Conservation (phyloP, 2,329 filamentous ascomycete species). For the Pseudofabraea citricarpa region DNA sequence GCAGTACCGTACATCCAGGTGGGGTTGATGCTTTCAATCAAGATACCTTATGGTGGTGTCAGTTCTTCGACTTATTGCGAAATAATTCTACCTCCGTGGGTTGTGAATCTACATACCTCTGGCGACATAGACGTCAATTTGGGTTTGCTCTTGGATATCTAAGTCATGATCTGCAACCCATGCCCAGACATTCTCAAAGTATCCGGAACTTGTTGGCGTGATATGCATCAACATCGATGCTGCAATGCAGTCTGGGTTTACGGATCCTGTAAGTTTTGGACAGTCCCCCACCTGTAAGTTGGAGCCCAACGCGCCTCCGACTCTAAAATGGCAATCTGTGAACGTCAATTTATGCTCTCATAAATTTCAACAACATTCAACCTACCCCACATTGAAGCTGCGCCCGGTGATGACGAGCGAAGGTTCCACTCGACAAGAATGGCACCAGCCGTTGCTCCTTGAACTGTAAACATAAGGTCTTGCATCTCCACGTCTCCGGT, state of each 20-base stretch:
- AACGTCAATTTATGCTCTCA: too few species aligned
- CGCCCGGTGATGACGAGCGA: constrained; percentile 23
- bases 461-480: constrained; percentile 36
- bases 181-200: constrained; percentile 19
- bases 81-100: too few species aligned
- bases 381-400: constrained; percentile 27
- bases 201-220: constrained; percentile 8
- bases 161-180: constrained; percentile 21
- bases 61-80: too few species aligned
- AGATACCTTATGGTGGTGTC: too few species aligned
- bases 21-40: constrained; percentile 66
- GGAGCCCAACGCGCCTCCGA: constrained; percentile 32
- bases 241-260: constrained; percentile 19
- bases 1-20: constrained; percentile 74
- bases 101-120: too few species aligned
- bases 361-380: too few species aligned
- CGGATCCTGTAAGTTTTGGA: constrained; percentile 16
- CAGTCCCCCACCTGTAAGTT: constrained; percentile 26
- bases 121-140: constrained; percentile 7
- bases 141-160: constrained; percentile 17
- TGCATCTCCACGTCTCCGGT: constrained; percentile 38
- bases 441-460: constrained; percentile 30
- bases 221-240: constrained; percentile 16
- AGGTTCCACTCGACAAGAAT: constrained; percentile 36
- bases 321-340: constrained; percentile 32